Evolutionary conservation across 108 stramenopile species (phyloP).

Genomic region (Nitzschia putrida): DNA sequence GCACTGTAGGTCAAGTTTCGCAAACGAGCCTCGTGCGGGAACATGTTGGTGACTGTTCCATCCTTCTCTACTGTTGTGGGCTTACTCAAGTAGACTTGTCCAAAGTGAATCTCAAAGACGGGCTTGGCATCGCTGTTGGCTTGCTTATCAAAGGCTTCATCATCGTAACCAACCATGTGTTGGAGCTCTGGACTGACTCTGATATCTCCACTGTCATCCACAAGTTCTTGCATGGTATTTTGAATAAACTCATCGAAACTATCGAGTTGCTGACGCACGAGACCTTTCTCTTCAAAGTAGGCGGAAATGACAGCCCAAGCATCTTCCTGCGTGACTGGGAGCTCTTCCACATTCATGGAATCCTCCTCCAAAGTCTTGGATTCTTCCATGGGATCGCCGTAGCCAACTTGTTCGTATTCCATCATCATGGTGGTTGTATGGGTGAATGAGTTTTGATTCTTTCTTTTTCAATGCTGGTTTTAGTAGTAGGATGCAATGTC

Average conservation of each 20-base stretch:
- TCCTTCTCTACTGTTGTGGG: constrained; percentile 92
- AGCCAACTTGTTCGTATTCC: not conserved
- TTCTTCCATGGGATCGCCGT: not conserved
- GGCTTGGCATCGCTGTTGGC: constrained; percentile 55
- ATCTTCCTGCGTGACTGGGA: constrained; percentile 97
- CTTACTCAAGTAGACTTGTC: constrained; percentile 92
- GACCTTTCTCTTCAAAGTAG: constrained; percentile 98
- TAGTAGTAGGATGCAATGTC: no score
- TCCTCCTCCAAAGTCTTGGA: constrained; percentile 7
- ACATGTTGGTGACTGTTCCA: constrained; percentile 93
- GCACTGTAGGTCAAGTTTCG: constrained; percentile 96
- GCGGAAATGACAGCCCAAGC: constrained; percentile 97
- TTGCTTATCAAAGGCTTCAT: constrained; percentile 63
- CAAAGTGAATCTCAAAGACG: constrained; percentile 92
- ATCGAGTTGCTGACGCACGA: constrained; percentile 98
- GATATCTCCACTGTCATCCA: constrained; percentile 93
- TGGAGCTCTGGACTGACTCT: constrained; percentile 91
- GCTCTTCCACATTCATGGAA: constrained; percentile 55
- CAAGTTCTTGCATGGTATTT: constrained; percentile 97
- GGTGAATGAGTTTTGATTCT: not conserved
- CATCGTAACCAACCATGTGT: constrained; percentile 86
- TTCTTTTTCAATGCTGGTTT: no score
- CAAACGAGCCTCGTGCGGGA: constrained; percentile 96
- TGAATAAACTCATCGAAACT: constrained; percentile 98
- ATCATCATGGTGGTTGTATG: constrained; percentile 2